phyloP scores from a whole-genome alignment of 108 stramenopile genomes.

The Nitzschia sp. region DNA sequence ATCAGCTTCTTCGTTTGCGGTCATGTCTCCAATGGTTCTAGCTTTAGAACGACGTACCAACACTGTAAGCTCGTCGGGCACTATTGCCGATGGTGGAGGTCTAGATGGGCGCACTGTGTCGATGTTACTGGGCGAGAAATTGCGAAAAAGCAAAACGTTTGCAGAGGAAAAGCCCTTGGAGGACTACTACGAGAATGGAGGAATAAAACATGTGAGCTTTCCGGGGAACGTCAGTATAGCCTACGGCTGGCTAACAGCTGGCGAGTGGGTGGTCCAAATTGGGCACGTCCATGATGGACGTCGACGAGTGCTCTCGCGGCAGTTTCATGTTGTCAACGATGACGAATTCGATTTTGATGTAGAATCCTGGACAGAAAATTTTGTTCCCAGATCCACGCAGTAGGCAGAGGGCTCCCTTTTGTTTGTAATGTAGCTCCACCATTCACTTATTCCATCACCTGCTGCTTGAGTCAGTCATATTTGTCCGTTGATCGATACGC shows the following conservation, averaged over 20 bases:
- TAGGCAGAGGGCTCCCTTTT: too few species aligned
- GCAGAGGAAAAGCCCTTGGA: constrained; percentile 21
- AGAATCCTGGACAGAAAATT: constrained; percentile 26
- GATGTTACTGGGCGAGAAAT: constrained; percentile 48
- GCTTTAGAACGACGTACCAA: constrained; percentile 39
- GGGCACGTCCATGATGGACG: constrained; percentile 5
- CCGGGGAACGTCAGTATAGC: constrained; percentile 27
- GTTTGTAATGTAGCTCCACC: too few species aligned
- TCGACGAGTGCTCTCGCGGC: constrained; percentile 19
- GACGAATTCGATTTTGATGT: constrained; percentile 26
- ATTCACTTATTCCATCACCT: too few species aligned
- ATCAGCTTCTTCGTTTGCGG: constrained; percentile 11
- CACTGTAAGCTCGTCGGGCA: constrained; percentile 30
- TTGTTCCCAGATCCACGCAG: background rate
- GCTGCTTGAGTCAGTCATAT: too few species aligned
- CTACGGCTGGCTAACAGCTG: constrained; percentile 14
- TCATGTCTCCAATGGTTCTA: constrained; percentile 33
- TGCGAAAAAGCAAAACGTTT: constrained; percentile 23
- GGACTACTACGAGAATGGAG: background rate
- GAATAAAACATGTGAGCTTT: constrained; percentile 18
- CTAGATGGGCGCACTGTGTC: constrained; percentile 76
- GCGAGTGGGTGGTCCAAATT: constrained; percentile 22
- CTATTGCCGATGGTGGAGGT: constrained; percentile 63
- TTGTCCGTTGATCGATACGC: too few species aligned
- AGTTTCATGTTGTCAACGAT: constrained; percentile 8